phyloP scores from a whole-genome alignment of 176 grass and related monocot genomes.

The Thalia dealbata region DNA sequence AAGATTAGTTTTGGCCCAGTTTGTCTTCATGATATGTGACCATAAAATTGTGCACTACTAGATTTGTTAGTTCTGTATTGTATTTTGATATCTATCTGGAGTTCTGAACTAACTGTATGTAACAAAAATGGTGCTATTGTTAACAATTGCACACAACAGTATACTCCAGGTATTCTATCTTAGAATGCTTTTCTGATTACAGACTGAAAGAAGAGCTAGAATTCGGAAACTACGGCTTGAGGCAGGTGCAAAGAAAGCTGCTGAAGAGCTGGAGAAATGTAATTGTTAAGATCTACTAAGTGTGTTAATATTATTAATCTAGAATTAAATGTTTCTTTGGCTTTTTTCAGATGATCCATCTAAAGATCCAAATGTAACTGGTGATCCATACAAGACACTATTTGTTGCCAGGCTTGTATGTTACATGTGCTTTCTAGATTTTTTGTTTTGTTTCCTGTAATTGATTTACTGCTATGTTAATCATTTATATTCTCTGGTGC shows the following conservation, averaged over 20 bases:
- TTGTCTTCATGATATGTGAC: not conserved
- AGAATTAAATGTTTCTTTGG: not conserved
- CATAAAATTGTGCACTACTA: not conserved
- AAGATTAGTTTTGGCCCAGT: not conserved
- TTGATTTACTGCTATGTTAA: not conserved
- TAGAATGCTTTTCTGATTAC: not conserved
- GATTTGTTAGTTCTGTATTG: no score
- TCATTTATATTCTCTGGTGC: conserved; percentile 11
- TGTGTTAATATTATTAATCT: no score
- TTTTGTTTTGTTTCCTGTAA: not conserved
- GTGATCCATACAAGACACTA: conserved; percentile 76
- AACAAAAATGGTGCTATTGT: not conserved
- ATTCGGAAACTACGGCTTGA: conserved; percentile 45
- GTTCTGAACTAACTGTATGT: not conserved
- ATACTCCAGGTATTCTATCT: not conserved
- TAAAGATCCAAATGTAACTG: conserved; percentile 54
- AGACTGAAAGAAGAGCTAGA: conserved; percentile 70
- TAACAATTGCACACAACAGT: not conserved
- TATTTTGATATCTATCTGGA: not conserved
- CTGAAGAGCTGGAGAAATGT: conserved; percentile 65
- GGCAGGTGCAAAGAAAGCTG: conserved; percentile 58
- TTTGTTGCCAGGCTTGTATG: conserved; percentile 65
- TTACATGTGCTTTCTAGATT: not conserved
- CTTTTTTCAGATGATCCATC: conserved; percentile 49
- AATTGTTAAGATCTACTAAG: conserved; percentile 14